Conservation (phyloP, 1,284 basidiomycete genomes). For the Puccinia polysora region DNA sequence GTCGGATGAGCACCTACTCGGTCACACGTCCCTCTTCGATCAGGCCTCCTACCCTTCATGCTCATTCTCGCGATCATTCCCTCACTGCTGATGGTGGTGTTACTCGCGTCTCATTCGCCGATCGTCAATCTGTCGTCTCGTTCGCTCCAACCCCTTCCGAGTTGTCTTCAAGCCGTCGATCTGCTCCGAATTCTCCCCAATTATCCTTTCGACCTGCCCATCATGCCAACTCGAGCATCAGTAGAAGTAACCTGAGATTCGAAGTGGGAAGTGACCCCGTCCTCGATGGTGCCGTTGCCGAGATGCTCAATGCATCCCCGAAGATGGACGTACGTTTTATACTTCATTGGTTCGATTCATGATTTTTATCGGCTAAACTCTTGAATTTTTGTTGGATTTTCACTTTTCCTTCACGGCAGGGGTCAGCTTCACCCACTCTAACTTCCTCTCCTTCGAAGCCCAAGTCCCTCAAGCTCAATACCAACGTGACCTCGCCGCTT, state of each 20-base stretch:
- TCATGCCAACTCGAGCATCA: neutral
- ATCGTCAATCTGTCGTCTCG: neutral
- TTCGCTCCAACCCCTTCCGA: neutral
- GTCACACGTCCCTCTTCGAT: neutral
- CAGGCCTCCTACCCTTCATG: neutral
- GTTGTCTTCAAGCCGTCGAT: neutral
- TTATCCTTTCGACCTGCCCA: neutral
- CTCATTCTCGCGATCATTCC: neutral
- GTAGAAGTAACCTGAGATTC: slow-evolving; percentile 20
- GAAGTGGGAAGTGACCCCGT: slow-evolving; percentile 11
- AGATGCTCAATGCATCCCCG: neutral
- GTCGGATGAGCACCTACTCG: neutral
- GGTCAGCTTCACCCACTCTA: neutral
- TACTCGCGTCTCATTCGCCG: slow-evolving; percentile 2
- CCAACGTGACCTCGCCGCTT: neutral
- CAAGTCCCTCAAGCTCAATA: neutral
- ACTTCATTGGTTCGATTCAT: neutral
- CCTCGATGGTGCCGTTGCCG: too few relatives aligned
- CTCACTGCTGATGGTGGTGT: neutral
- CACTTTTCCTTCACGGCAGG: neutral
- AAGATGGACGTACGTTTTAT: neutral
- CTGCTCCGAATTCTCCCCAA: neutral
- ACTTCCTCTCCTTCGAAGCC: neutral
- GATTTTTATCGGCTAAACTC: neutral
- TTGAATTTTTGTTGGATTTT: neutral